These are phyloP conservation scores for Rosellinia necatrix DNA, from an alignment of 2,329 filamentous ascomycete species.

Conservation along the genomic window DNA sequence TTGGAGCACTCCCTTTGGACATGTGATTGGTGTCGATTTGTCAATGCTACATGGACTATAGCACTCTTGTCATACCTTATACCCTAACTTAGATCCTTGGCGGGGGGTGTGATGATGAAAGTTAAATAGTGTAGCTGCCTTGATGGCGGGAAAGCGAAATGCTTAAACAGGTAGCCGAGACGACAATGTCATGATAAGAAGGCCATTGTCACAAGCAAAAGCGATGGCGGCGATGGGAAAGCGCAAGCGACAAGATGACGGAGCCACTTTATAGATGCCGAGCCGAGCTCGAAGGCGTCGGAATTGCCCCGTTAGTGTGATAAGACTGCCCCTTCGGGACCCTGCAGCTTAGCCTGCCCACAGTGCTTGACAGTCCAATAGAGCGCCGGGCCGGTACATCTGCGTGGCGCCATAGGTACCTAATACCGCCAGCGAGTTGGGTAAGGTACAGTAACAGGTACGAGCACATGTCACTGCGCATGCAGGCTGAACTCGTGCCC, in stretches of 20 bases:
- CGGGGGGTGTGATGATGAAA: too few species aligned
- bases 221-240: background rate
- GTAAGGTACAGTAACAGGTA: constrained; percentile 11
- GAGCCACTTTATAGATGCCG: constrained; percentile 22
- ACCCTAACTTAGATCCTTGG: too few species aligned
- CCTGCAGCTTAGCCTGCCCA: constrained; percentile 18
- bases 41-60: background rate
- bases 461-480: constrained; percentile 20
- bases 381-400: background rate
- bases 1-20: background rate
- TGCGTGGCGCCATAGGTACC: background rate
- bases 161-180: background rate
- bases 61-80: background rate
- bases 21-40: background rate
- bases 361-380: background rate
- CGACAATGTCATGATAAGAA: background rate
- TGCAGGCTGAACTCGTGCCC: constrained; percentile 21
- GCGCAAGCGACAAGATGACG: background rate
- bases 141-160: background rate
- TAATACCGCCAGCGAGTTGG: background rate
- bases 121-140: background rate
- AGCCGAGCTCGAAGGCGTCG: constrained; percentile 20
- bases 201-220: constrained; percentile 26
- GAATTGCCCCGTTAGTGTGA: constrained; percentile 13
- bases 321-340: constrained; percentile 23